These are phyloP conservation scores for Leccinum uliginosum DNA, from an alignment of 768 basidiomycete species.

Conservation along the genomic window DNA sequence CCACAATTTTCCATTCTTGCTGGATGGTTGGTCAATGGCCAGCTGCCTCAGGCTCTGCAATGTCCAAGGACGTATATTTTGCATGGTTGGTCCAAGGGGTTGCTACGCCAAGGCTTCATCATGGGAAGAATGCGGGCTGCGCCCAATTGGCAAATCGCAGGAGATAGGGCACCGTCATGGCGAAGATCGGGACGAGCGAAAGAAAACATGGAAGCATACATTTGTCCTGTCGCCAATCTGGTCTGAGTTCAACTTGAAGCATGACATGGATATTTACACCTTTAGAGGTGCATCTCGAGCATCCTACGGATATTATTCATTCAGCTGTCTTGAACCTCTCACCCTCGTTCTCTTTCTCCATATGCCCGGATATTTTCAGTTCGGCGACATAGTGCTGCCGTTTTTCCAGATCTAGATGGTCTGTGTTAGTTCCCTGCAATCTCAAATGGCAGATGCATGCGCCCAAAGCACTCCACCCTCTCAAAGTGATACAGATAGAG, in stretches of 20 bases:
- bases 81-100: no score
- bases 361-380: neutral
- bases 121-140: no score
- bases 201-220: no score
- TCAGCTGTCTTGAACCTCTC: neutral
- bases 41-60: no score
- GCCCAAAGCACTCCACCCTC: neutral
- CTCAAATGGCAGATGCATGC: no score
- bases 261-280: neutral
- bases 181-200: no score
- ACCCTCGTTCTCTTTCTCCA: neutral
- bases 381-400: conserved; percentile 44
- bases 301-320: neutral
- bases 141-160: no score
- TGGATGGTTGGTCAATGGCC: no score
- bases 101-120: no score
- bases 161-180: no score
- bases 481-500: neutral
- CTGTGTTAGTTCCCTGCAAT: neutral
- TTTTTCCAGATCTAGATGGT: conserved; percentile 56
- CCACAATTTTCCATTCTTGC: no score
- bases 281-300: neutral
- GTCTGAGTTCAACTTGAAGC: neutral
- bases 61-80: no score
- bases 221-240: neutral